These are phyloP conservation scores for Mortierella sp. DNA, from an alignment of 371 early-diverging fungal genomes.

Conservation along the genomic window DNA sequence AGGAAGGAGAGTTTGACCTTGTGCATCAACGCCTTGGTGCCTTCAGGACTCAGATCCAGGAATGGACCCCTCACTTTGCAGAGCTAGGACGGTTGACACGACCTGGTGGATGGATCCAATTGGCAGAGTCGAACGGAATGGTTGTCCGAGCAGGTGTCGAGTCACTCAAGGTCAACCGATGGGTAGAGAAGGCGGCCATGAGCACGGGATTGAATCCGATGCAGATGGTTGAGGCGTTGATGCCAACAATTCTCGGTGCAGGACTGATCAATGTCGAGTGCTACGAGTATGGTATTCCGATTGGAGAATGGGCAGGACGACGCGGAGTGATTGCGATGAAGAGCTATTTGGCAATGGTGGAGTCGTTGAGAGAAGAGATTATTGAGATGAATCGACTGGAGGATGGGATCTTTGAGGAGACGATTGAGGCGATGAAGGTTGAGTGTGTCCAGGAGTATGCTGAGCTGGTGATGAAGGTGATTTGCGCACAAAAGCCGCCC, in stretches of 20 bases:
- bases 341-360: constrained; percentile 39
- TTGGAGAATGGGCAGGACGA: constrained; percentile 40
- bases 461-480: constrained; percentile 43
- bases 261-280: constrained; percentile 48
- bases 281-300: constrained; percentile 45
- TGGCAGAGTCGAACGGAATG: constrained; percentile 46
- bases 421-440: constrained; percentile 29
- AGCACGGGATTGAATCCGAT: constrained; percentile 43
- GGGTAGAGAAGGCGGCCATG: constrained; percentile 45
- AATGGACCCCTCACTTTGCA: constrained; percentile 50
- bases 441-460: constrained; percentile 34
- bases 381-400: constrained; percentile 43
- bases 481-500: constrained; percentile 48
- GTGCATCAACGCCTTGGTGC: constrained; percentile 46
- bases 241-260: constrained; percentile 42
- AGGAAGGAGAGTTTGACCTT: constrained; percentile 45
- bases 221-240: constrained; percentile 41
- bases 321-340: constrained; percentile 37
- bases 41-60: constrained; percentile 33
- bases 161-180: constrained; percentile 39
- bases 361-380: constrained; percentile 33
- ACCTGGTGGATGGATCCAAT: constrained; percentile 46
- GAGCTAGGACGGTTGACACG: constrained; percentile 36
- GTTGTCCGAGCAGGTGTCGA: constrained; percentile 33
- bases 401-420: constrained; percentile 40